Conservation (phyloP, 306 rosid genomes). For the Oxytropis ochrocephala region DNA sequence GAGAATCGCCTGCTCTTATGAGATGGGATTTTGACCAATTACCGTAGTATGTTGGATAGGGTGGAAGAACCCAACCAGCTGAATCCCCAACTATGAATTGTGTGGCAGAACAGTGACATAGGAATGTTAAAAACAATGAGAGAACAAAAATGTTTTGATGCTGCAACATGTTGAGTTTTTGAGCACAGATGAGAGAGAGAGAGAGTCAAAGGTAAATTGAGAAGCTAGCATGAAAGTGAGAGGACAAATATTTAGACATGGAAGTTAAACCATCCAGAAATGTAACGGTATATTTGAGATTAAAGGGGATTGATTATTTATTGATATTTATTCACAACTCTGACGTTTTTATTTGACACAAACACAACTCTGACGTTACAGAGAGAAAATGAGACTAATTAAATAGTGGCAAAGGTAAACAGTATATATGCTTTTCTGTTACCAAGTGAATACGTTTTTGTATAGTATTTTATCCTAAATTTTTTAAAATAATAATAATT, state of each 20-base stretch:
- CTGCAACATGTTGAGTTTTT: constrained; percentile 24
- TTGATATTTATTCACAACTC: background rate
- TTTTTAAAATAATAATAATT: too few species aligned
- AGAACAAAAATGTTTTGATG: constrained; percentile 13
- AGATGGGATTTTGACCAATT: constrained; percentile 28
- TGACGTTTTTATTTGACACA: background rate
- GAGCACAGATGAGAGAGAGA: background rate
- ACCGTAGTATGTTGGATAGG: constrained; percentile 26
- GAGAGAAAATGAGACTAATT: background rate
- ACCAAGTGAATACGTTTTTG: too few species aligned
- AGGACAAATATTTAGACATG: background rate
- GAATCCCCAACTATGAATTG: constrained; percentile 35
- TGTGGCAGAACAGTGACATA: constrained; percentile 21
- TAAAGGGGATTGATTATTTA: background rate
- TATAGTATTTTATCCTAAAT: too few species aligned
- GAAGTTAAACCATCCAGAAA: background rate
- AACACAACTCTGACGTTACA: constrained; percentile 13
- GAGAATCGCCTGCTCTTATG: constrained; percentile 30
- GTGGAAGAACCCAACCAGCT: constrained; percentile 38
- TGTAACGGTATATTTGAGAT: constrained; percentile 10
- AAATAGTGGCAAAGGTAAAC: background rate
- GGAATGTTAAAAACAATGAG: constrained; percentile 11
- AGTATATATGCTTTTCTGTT: too few species aligned
- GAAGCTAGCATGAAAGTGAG: background rate
- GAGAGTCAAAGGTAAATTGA: background rate